Conservation (phyloP, 768 basidiomycete genomes). For the Cubamyces sp. region DNA sequence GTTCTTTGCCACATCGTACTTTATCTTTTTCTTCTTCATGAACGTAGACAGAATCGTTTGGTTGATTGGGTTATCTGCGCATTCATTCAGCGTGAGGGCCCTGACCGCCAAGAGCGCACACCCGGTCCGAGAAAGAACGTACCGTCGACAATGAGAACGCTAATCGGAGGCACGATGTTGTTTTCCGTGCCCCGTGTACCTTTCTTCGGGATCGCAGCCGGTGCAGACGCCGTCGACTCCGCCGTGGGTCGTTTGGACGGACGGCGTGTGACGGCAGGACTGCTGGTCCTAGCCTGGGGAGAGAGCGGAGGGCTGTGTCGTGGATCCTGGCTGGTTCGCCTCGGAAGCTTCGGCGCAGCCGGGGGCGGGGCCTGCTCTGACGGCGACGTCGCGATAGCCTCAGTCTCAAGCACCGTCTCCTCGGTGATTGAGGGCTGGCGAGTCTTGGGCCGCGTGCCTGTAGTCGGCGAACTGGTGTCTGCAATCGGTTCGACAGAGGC, state of each 20-base stretch:
- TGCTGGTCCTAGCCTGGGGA: conserved; percentile 32
- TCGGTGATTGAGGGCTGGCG: conserved; percentile 19
- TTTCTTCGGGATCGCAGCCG: conserved; percentile 46
- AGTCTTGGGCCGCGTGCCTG: conserved; percentile 19
- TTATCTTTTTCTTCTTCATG: conserved; percentile 95
- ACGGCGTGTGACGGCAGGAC: conserved; percentile 36
- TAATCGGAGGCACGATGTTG: conserved; percentile 93
- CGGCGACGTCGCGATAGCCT: conserved; percentile 1
- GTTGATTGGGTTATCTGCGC: conserved; percentile 95
- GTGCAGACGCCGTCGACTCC: conserved; percentile 34
- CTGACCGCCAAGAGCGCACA: background rate
- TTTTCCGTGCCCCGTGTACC: conserved; percentile 57
- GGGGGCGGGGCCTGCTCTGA: background rate
- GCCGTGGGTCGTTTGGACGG: conserved; percentile 37
- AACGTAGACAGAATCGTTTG: conserved; percentile 97
- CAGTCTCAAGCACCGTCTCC: background rate
- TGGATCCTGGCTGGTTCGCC: conserved; percentile 24
- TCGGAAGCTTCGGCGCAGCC: conserved; percentile 8
- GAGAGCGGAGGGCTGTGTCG: conserved; percentile 28
- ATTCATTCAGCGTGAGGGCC: background rate
- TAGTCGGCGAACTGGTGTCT: conserved; percentile 5
- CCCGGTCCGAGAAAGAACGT: conserved; percentile 35
- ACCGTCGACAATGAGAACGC: conserved; percentile 98
- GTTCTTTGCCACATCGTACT: conserved; percentile 92
- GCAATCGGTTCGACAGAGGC: background rate